Evolutionary conservation across 306 rosid species (phyloP).

Genomic region (Mimosa pudica): DNA sequence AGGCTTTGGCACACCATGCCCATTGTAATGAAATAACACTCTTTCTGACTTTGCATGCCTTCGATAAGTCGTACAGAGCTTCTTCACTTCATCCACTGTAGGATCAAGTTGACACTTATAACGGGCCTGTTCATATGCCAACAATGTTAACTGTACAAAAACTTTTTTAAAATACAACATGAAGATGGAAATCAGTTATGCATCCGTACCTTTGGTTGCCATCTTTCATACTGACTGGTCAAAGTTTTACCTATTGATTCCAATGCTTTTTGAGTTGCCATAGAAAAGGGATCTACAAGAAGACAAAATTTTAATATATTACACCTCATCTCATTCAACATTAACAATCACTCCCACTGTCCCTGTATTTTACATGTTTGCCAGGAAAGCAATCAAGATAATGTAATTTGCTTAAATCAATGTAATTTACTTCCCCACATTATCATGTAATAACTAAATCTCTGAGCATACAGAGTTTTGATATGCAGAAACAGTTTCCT

Average conservation of each 20-base stretch:
- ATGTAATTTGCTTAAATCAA: neutral
- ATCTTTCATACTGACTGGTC: constrained; percentile 92
- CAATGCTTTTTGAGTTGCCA: constrained; percentile 94
- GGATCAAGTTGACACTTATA: constrained; percentile 94
- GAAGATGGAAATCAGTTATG: constrained; percentile 29
- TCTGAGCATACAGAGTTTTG: neutral
- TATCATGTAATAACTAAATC: neutral
- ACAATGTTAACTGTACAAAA: constrained; percentile 35
- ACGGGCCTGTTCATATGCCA: constrained; percentile 70
- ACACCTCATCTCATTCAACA: neutral
- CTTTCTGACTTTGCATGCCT: constrained; percentile 84
- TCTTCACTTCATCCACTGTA: constrained; percentile 94
- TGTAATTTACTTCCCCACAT: neutral
- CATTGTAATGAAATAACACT: constrained; percentile 96
- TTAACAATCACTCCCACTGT: neutral
- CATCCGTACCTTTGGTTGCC: constrained; percentile 91
- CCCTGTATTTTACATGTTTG: neutral
- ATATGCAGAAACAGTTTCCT: constrained; percentile 10
- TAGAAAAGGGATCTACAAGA: constrained; percentile 85
- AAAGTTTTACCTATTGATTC: constrained; percentile 88
- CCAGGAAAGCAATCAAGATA: neutral
- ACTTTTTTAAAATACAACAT: constrained; percentile 27
- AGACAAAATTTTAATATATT: neutral
- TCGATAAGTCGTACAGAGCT: constrained; percentile 93
- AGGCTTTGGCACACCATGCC: constrained; percentile 99